A percentile compares a stretch with the other conserved stretches of the same genome.
Conservation (phyloP, 495 filamentous ascomycete species). For the Trichoderma erinaceum region DNA sequence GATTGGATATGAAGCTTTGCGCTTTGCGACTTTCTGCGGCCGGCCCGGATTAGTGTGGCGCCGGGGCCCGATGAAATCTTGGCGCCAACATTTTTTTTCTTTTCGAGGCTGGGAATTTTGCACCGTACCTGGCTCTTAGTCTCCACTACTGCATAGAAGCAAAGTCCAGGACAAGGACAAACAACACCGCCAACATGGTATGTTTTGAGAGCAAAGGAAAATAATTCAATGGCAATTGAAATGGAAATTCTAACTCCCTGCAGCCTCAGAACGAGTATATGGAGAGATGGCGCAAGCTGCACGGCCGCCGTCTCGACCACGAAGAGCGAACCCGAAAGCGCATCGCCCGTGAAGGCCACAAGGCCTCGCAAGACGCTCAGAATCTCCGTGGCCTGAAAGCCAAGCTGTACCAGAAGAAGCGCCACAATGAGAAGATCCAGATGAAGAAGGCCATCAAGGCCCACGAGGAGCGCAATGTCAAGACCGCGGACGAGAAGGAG, state of each 20-base stretch:
- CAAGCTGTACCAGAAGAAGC: constrained; percentile 91
- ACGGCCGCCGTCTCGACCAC: constrained; percentile 71
- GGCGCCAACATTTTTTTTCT: not conserved
- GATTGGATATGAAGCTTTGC: not conserved
- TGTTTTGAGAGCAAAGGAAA: not conserved
- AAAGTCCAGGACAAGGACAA: not conserved
- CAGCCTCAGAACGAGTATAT: constrained; percentile 95
- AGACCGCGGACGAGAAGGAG: constrained; percentile 71
- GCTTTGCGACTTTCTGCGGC: constrained; percentile 7
- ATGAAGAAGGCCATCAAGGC: constrained; percentile 94
- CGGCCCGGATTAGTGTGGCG: constrained; percentile 10
- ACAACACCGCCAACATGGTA: constrained; percentile 10
- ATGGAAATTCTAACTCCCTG: constrained; percentile 20
- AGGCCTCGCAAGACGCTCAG: constrained; percentile 79
- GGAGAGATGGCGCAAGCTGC: constrained; percentile 77
- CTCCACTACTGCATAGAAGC: not conserved
- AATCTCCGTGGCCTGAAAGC: constrained; percentile 85
- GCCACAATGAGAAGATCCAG: constrained; percentile 97
- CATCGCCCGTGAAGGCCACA: constrained; percentile 78
- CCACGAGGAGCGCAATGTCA: constrained; percentile 92
- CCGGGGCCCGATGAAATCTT: constrained; percentile 12
- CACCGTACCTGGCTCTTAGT: not conserved
- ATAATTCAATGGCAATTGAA: not conserved
- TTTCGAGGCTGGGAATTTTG: not conserved
- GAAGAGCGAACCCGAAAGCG: constrained; percentile 89